Evolutionary conservation across 306 rosid genomes (phyloP).

Genomic region (Casuarina glauca): DNA sequence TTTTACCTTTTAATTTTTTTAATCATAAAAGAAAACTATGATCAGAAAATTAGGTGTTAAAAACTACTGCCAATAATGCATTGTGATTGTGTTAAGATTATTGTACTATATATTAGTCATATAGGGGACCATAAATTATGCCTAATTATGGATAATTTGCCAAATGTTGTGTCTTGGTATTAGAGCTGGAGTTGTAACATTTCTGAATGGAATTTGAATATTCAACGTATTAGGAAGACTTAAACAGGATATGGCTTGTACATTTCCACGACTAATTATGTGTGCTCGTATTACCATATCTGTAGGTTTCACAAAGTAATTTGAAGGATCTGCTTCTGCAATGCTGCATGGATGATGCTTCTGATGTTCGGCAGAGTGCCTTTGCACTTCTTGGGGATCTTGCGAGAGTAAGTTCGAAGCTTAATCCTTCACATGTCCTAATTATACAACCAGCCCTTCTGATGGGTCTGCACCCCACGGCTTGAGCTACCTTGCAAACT

Average conservation of each 20-base stretch:
- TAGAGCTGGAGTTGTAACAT: background rate
- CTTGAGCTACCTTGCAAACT: conserved; percentile 2
- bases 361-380: conserved; percentile 93
- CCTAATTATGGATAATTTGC: background rate
- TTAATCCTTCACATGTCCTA: conserved; percentile 5
- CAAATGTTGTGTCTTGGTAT: background rate
- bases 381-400: conserved; percentile 98
- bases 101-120: background rate
- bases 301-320: conserved; percentile 83
- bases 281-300: conserved; percentile 12
- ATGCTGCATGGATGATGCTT: conserved; percentile 87
- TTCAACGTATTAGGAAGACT: background rate
- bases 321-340: conserved; percentile 81
- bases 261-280: conserved; percentile 26
- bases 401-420: conserved; percentile 78
- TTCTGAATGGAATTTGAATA: conserved; percentile 16
- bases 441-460: conserved; percentile 1
- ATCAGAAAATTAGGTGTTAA: background rate
- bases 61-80: background rate
- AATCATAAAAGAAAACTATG: background rate
- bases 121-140: background rate
- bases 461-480: background rate
- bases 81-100: background rate
- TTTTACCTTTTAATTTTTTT: background rate
- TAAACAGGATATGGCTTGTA: background rate